These are phyloP conservation scores for Boeremia exigua DNA, from an alignment of 2,329 filamentous ascomycete genomes.

Conservation along the genomic window DNA sequence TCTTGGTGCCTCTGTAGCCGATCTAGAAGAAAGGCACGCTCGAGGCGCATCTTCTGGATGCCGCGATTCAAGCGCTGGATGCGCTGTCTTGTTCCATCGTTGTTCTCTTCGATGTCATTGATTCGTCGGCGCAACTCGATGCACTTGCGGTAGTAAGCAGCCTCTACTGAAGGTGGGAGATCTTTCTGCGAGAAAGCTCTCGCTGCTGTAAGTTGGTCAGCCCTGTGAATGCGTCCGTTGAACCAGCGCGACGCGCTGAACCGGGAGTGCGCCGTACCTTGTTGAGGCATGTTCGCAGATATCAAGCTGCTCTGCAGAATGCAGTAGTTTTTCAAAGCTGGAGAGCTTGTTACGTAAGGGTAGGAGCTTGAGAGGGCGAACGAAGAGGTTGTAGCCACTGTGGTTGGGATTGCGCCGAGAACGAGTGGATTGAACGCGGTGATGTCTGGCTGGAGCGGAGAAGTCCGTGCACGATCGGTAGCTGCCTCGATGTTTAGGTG, in stretches of 20 bases:
- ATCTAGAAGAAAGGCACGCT: conserved; percentile 69
- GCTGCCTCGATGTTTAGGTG: conserved; percentile 1
- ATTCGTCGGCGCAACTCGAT: conserved; percentile 91
- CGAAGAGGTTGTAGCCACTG: neutral
- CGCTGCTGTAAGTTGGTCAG: conserved; percentile 16
- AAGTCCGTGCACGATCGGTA: conserved; percentile 1
- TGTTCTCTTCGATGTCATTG: conserved; percentile 88
- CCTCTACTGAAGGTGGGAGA: conserved; percentile 87
- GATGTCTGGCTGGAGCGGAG: neutral
- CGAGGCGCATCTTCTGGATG: conserved; percentile 89
- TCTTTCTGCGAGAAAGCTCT: conserved; percentile 46
- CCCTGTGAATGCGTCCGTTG: neutral
- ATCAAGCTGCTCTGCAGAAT: neutral
- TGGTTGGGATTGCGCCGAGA: conserved; percentile 9
- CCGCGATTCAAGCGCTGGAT: conserved; percentile 81
- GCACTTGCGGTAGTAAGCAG: conserved; percentile 95
- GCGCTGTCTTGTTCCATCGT: conserved; percentile 80
- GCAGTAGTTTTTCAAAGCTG: neutral
- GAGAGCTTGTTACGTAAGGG: neutral
- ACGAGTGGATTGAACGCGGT: conserved; percentile 14
- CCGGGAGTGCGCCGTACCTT: conserved; percentile 20
- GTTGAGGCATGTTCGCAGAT: conserved; percentile 28
- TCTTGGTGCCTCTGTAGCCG: conserved; percentile 57
- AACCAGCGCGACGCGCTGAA: conserved; percentile 8
- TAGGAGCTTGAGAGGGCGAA: neutral